Base-by-base conservation (phyloP, 768 basidiomycete species). In the Amanita thiersii region DNA sequence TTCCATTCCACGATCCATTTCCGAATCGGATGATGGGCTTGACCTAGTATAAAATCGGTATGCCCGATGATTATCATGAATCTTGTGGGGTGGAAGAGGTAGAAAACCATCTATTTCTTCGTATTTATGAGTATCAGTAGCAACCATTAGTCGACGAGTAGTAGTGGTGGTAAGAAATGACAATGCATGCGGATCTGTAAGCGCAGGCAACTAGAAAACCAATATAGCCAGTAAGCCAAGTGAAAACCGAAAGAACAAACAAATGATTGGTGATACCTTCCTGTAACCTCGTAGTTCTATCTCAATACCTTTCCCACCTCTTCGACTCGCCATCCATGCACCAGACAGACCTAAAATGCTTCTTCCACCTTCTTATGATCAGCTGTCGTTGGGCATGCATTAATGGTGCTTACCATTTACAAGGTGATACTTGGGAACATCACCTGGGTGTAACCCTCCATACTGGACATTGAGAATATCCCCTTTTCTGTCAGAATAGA, bases 41-140 rank as follows among this genome's bases (percentile, higher is more conserved):
- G 63, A 65, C 43, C 64, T 58, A 9, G 55, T 49, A 18, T 62
- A 7, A 35, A 20, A 35, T 6, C 75, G 73, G 50, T 82, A 77
- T 10, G 66, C 59, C 39, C 68, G 35, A 20, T 23, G 10, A 4
- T 64, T 40, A 70, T 60, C 8, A 46, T 49, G 26, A 50, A 35
- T 30, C 50, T 48, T 39, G 23, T 39, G 46, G 11, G 77, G 68
- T 12, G 75, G 64, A 6, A 87, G 61, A 29, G 66, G 73, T 20
- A 87, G 61, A 52, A 83, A 79, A 6, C 82, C 83, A 46, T 84
- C 73, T n/a, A 69, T 53, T 56, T 86, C 84, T 43, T 73, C 62
- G 52, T 79, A 75, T 51, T 69, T 77, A 50, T 64, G 60, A 37
- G 51, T 52, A 43, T 63, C 54, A 32, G 58, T 45, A 28, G 68